Conservation (phyloP, 2,329 filamentous ascomycete species). For the Bertia moriformis region DNA sequence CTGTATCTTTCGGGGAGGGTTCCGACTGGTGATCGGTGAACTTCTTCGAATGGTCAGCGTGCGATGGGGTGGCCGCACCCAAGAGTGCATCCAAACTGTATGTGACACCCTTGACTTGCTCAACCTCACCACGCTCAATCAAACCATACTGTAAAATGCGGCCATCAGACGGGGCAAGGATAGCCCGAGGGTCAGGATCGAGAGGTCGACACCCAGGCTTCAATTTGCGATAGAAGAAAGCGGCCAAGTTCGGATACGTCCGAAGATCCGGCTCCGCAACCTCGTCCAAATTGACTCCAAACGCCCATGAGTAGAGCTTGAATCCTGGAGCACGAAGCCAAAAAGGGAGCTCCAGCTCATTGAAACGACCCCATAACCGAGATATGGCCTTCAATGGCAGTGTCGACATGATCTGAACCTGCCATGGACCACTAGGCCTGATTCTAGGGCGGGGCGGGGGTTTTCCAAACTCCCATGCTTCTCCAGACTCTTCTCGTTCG, state of each 20-base stretch:
- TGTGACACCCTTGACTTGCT: slow-evolving; percentile 65
- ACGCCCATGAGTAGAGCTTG: slow-evolving; percentile 60
- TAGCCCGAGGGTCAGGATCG: slow-evolving; percentile 45
- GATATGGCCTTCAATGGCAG: slow-evolving; percentile 60
- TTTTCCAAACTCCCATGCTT: slow-evolving; percentile 17
- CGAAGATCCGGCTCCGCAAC: slow-evolving; percentile 55
- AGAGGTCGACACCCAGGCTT: slow-evolving; percentile 59
- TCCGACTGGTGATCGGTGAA: slow-evolving; percentile 3
- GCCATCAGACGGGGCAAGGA: slow-evolving; percentile 59
- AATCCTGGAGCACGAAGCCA: slow-evolving; percentile 59
- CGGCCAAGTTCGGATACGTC: slow-evolving; percentile 54
- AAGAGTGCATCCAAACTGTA: slow-evolving; percentile 60
- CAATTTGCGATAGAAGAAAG: slow-evolving; percentile 62
- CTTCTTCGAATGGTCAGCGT: slow-evolving; percentile 8
- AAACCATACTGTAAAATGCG: slow-evolving; percentile 58
- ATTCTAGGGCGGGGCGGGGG: slow-evolving; percentile 41
- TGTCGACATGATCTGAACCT: slow-evolving; percentile 62
- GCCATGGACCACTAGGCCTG: slow-evolving; percentile 55
- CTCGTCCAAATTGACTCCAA: slow-evolving; percentile 55
- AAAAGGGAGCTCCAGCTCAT: slow-evolving; percentile 57
- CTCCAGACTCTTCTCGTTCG: slow-evolving; percentile 16
- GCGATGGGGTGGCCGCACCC: slow-evolving; percentile 22
- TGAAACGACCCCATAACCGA: slow-evolving; percentile 59
- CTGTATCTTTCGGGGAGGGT: not conserved
- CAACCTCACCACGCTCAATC: slow-evolving; percentile 59